Evolutionary conservation across 345 rosid genomes (phyloP).

Genomic region (Citropsis articulata): DNA sequence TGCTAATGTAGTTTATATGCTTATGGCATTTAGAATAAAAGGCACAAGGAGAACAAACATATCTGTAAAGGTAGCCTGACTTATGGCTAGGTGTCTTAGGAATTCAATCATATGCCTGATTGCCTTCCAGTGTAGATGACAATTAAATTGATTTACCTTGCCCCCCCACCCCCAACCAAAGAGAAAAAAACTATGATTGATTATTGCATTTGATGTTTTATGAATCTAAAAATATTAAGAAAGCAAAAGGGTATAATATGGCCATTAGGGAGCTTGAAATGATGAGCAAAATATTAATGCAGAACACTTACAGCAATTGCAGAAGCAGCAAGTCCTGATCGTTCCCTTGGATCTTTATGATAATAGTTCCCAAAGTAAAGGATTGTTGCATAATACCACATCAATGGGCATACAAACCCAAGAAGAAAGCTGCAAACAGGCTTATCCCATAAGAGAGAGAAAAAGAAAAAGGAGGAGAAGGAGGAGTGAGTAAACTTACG

Average conservation of each 20-base stretch:
- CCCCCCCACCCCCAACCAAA: not conserved
- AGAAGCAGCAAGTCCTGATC: constrained; percentile 92
- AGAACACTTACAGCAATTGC: constrained; percentile 77
- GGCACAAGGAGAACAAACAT: not conserved
- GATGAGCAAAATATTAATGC: constrained; percentile 1
- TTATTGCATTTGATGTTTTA: not conserved
- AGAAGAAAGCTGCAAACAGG: constrained; percentile 57
- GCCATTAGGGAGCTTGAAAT: not conserved
- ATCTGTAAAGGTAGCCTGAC: not conserved
- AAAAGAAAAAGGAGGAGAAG: not conserved
- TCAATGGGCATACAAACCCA: constrained; percentile 72
- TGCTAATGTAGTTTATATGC: not conserved
- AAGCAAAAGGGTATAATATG: not conserved
- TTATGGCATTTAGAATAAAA: not conserved
- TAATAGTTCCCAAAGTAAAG: constrained; percentile 83
- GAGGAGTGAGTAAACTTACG: constrained; percentile 40
- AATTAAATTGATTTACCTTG: not conserved
- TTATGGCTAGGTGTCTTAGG: not conserved
- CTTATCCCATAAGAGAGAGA: constrained; percentile 13
- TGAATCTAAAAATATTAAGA: not conserved
- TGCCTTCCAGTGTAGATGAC: not conserved
- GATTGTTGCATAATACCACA: constrained; percentile 78
- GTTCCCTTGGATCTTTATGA: constrained; percentile 87
- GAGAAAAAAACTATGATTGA: not conserved
- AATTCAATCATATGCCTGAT: not conserved